phyloP scores from a whole-genome alignment of 2,329 filamentous ascomycete genomes.

The Claviceps capensis region DNA sequence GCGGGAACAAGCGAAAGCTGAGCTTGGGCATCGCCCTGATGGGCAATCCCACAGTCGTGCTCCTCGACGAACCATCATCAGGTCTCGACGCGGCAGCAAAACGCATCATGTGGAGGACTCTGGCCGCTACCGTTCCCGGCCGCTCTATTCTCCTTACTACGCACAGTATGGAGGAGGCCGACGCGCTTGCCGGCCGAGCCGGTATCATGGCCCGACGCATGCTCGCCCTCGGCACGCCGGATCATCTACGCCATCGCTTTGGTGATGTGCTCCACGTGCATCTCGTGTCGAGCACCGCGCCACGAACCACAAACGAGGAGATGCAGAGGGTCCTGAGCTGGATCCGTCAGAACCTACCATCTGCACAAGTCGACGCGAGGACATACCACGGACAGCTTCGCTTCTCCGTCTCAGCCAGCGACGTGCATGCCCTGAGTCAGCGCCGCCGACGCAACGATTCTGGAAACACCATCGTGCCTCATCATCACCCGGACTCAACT shows the following conservation, averaged over 20 bases:
- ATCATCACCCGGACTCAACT: constrained; percentile 6
- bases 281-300: constrained; percentile 60
- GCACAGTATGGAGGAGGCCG: constrained; percentile 91
- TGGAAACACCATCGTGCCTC: background rate
- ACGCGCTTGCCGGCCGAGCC: constrained; percentile 68
- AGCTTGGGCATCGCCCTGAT: constrained; percentile 81
- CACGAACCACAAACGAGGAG: constrained; percentile 55
- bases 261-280: constrained; percentile 74
- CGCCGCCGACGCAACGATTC: background rate
- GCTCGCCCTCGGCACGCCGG: constrained; percentile 69
- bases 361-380: constrained; percentile 55
- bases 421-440: constrained; percentile 18
- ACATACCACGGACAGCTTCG: constrained; percentile 76
- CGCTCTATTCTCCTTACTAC: constrained; percentile 81
- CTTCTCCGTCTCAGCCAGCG: constrained; percentile 56
- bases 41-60: constrained; percentile 75
- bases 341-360: constrained; percentile 47
- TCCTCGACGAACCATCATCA: constrained; percentile 79
- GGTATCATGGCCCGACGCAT: constrained; percentile 79
- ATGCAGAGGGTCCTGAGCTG: constrained; percentile 54
- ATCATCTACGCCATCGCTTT: constrained; percentile 58
- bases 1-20: constrained; percentile 89
- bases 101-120: constrained; percentile 82
- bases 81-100: constrained; percentile 88
- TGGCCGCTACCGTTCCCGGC: constrained; percentile 59